phyloP scores from a whole-genome alignment of 140 eudicot genomes.

The Oenanthe javanica region DNA sequence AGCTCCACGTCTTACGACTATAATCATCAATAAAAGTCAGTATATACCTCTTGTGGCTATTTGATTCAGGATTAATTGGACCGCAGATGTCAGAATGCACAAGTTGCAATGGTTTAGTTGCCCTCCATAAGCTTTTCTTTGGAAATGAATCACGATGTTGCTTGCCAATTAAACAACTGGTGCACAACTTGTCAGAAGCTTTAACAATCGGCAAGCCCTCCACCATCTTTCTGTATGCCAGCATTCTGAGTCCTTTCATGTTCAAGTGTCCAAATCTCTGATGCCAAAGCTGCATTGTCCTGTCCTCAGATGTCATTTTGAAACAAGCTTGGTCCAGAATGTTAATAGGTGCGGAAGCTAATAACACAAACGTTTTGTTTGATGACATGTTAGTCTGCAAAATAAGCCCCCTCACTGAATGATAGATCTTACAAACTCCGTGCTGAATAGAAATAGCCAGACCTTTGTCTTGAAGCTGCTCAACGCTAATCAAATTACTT shows the following conservation, averaged over 20 bases:
- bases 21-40: too few relatives aligned
- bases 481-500: not conserved
- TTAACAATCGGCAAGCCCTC: not conserved
- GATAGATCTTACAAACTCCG: not conserved
- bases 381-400: not conserved
- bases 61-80: too few relatives aligned
- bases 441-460: not conserved
- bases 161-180: too few relatives aligned
- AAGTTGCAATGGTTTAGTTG: too few relatives aligned
- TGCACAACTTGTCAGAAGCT: not conserved
- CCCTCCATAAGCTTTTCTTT: too few relatives aligned
- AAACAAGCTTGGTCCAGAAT: not conserved
- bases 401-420: not conserved
- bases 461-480: not conserved
- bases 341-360: not conserved
- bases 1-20: too few relatives aligned
- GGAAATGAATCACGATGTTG: not conserved
- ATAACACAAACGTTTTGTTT: not conserved
- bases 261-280: slow-evolving; percentile 9
- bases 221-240: not conserved
- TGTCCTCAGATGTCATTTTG: not conserved
- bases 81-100: too few relatives aligned
- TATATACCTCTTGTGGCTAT: not conserved
- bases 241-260: not conserved
- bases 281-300: slow-evolving; percentile 8